A percentile compares a stretch with the other conserved stretches of the same genome.
phyloP scores from a whole-genome alignment of 2,329 filamentous ascomycete genomes.

The Bipolaris victoriae region DNA sequence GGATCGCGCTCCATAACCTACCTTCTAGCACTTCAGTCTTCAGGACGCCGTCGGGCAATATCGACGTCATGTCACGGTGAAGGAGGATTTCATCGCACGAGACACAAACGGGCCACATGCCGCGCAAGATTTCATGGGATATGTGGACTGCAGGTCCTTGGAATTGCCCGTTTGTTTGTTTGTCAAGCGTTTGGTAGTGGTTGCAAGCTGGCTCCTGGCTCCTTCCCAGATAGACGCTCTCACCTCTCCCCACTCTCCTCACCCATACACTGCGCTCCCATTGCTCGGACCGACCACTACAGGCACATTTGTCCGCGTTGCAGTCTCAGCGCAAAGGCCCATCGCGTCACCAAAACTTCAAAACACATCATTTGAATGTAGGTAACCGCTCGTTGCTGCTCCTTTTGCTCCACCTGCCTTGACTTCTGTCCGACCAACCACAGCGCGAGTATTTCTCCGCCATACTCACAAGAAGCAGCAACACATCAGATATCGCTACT shows the following conservation, averaged over 20 bases:
- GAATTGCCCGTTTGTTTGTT: background rate
- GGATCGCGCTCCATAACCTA: constrained; percentile 55
- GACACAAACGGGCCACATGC: constrained; percentile 5
- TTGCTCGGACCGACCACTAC: background rate
- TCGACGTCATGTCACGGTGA: constrained; percentile 35
- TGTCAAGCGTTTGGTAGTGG: background rate
- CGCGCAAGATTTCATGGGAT: constrained; percentile 15
- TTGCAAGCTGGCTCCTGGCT: constrained; percentile 10
- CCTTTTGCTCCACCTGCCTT: background rate
- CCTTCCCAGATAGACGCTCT: constrained; percentile 18
- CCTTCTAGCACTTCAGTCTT: constrained; percentile 70
- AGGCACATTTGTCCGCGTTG: background rate
- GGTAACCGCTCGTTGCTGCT: background rate
- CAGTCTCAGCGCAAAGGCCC: background rate
- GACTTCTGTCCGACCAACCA: background rate
- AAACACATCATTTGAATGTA: background rate
- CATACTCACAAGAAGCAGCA: background rate
- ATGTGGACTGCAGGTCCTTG: background rate
- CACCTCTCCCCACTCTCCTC: constrained; percentile 13
- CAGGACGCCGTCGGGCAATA: constrained; percentile 58
- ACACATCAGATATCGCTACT: background rate
- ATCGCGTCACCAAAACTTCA: background rate
- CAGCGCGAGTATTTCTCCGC: background rate
- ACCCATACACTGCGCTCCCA: constrained; percentile 6
- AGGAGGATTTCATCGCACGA: constrained; percentile 17